Evolutionary conservation across 192 early-diverging fungal genomes (phyloP).

Genomic region (Podochytrium sp.): DNA sequence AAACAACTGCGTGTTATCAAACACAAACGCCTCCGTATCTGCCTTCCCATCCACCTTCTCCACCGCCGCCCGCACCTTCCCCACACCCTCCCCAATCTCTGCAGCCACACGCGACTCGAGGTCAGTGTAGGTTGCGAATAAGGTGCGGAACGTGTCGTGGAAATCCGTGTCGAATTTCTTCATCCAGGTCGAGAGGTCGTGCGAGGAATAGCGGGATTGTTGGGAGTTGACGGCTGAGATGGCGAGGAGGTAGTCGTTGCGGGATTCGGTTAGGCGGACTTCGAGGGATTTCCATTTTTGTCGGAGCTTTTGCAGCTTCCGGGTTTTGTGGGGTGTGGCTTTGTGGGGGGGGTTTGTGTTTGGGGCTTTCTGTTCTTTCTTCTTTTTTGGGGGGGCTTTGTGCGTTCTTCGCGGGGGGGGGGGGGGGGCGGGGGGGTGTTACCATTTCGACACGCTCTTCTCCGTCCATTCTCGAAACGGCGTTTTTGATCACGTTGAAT

Average conservation of each 20-base stretch:
- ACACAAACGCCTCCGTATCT: slow-evolving; percentile 40
- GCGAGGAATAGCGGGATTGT: slow-evolving; percentile 40
- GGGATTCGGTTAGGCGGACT: slow-evolving; percentile 36
- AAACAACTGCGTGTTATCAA: slow-evolving; percentile 39
- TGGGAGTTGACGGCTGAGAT: slow-evolving; percentile 40
- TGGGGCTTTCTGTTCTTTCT: not conserved
- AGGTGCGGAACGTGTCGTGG: slow-evolving; percentile 23
- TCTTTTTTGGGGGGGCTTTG: no score
- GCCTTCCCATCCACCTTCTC: slow-evolving; percentile 29
- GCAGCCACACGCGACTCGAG: slow-evolving; percentile 33
- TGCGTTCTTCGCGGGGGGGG: not conserved
- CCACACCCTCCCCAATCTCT: slow-evolving; percentile 22
- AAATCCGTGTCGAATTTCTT: slow-evolving; percentile 52
- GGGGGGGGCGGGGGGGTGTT: not conserved
- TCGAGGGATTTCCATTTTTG: slow-evolving; percentile 46
- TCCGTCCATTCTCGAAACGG: slow-evolving; percentile 50
- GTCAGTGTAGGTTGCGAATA: slow-evolving; percentile 35
- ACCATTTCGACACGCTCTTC: slow-evolving; percentile 50
- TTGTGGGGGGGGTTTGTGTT: not conserved
- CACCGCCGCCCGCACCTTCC: slow-evolving; percentile 7
- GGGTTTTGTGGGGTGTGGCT: not conserved
- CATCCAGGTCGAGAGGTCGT: slow-evolving; percentile 46
- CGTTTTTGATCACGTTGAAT: slow-evolving; percentile 43
- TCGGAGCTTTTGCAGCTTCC: slow-evolving; percentile 28
- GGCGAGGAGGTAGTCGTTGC: slow-evolving; percentile 56